Percentiles rank a stretch among this genome's conserved stretches.
These are phyloP conservation scores for Cucurbita argyrosperma DNA, from an alignment of 306 rosid genomes.

Conservation along the genomic window DNA sequence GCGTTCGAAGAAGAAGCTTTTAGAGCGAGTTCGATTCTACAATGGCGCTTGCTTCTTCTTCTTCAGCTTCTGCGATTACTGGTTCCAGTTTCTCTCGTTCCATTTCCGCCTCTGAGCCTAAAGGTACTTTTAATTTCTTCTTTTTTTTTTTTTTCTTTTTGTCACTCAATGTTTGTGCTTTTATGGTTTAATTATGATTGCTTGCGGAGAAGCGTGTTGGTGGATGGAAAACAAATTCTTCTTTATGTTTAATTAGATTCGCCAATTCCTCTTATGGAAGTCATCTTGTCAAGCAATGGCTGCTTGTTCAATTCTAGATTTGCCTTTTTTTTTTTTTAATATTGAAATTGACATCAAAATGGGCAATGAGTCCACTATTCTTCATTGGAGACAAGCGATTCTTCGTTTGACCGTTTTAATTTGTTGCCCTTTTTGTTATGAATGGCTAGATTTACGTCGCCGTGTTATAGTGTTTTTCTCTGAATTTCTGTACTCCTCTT, in stretches of 20 bases:
- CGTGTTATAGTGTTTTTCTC: neutral
- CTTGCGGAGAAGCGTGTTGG: neutral
- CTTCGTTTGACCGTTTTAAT: neutral
- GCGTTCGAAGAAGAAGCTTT: neutral
- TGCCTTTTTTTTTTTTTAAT: neutral
- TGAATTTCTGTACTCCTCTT: neutral
- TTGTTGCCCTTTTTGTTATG: neutral
- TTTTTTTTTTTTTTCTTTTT: neutral
- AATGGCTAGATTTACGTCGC: neutral
- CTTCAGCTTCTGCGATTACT: constrained; percentile 39
- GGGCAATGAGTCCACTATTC: neutral
- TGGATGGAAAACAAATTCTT: neutral
- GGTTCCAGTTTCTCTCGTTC: constrained; percentile 22
- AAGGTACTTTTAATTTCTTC: constrained; percentile 20
- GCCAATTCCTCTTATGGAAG: neutral
- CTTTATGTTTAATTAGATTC: neutral
- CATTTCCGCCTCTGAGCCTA: constrained; percentile 23
- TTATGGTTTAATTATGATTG: neutral
- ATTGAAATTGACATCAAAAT: neutral
- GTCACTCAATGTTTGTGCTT: neutral
- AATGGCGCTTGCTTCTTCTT: constrained; percentile 49
- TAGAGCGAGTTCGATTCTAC: neutral
- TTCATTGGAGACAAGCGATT: neutral
- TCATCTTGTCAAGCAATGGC: neutral
- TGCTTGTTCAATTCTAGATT: neutral